Evolutionary conservation across 257 asterid genomes (phyloP).

Genomic region (Fraxinus excelsior): DNA sequence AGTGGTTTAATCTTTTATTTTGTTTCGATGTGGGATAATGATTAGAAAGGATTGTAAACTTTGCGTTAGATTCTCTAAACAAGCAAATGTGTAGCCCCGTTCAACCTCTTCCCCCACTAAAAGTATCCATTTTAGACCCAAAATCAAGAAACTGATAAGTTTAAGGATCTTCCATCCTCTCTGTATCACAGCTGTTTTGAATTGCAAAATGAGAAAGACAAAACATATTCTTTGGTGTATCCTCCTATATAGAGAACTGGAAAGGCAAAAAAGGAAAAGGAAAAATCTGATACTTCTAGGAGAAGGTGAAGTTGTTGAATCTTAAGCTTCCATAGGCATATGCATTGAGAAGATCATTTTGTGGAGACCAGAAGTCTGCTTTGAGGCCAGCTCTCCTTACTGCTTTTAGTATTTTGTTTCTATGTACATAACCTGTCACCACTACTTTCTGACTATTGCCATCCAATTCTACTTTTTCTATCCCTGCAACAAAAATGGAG

Average conservation of each 20-base stretch:
- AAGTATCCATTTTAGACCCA: too few species aligned
- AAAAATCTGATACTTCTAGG: constrained; percentile 16
- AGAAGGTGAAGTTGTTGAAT: constrained; percentile 39
- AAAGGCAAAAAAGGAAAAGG: neutral
- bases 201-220: neutral
- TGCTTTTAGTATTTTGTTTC: constrained; percentile 53
- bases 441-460: constrained; percentile 39
- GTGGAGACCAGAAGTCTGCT: constrained; percentile 59
- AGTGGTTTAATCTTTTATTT: too few species aligned
- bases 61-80: too few species aligned
- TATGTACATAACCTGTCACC: constrained; percentile 45
- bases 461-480: constrained; percentile 52
- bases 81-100: too few species aligned
- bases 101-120: too few species aligned
- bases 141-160: neutral
- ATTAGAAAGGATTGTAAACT: too few species aligned
- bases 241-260: neutral
- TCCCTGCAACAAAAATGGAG: constrained; percentile 30
- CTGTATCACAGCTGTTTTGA: neutral
- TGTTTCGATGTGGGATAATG: too few species aligned
- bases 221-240: neutral
- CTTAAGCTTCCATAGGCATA: constrained; percentile 37
- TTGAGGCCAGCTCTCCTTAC: constrained; percentile 44
- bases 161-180: neutral
- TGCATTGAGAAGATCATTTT: constrained; percentile 48